These are phyloP conservation scores for Saturnispora galanensis DNA, from an alignment of 805 yeast species.

Conservation along the genomic window DNA sequence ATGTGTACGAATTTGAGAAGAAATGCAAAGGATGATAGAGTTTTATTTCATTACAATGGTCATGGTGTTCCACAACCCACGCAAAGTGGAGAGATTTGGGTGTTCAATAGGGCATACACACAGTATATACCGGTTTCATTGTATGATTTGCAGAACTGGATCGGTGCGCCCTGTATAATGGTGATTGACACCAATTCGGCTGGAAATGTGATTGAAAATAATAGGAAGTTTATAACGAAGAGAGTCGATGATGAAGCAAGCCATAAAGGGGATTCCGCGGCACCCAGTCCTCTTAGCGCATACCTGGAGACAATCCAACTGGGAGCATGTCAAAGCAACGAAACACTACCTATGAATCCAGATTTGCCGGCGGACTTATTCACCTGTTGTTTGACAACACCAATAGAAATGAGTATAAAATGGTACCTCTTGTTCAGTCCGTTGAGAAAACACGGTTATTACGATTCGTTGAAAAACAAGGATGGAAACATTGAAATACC, in stretches of 20 bases:
- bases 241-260: slow-evolving; percentile 80
- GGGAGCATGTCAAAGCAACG: slow-evolving; percentile 86
- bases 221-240: slow-evolving; percentile 81
- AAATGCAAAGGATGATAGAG: slow-evolving; percentile 87
- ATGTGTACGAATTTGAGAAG: slow-evolving; percentile 83
- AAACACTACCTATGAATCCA: slow-evolving; percentile 84
- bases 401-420: slow-evolving; percentile 85
- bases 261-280: slow-evolving; percentile 36
- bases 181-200: slow-evolving; percentile 94
- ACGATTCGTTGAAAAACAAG: slow-evolving; percentile 37
- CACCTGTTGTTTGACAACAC: slow-evolving; percentile 91
- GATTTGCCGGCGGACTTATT: slow-evolving; percentile 92
- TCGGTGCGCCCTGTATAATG: slow-evolving; percentile 94
- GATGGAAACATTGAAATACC: slow-evolving; percentile 65
- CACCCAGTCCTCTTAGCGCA: slow-evolving; percentile 55
- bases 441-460: slow-evolving; percentile 40
- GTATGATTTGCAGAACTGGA: slow-evolving; percentile 93
- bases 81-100: slow-evolving; percentile 95
- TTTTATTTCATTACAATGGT: slow-evolving; percentile 91
- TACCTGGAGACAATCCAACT: slow-evolving; percentile 84
- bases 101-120: slow-evolving; percentile 91
- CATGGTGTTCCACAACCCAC: slow-evolving; percentile 99
- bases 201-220: slow-evolving; percentile 84
- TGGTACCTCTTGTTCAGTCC: slow-evolving; percentile 88
- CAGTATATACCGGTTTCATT: slow-evolving; percentile 94